Conservation (phyloP, 257 asterid genomes). For the Solanum chmielewskii region DNA sequence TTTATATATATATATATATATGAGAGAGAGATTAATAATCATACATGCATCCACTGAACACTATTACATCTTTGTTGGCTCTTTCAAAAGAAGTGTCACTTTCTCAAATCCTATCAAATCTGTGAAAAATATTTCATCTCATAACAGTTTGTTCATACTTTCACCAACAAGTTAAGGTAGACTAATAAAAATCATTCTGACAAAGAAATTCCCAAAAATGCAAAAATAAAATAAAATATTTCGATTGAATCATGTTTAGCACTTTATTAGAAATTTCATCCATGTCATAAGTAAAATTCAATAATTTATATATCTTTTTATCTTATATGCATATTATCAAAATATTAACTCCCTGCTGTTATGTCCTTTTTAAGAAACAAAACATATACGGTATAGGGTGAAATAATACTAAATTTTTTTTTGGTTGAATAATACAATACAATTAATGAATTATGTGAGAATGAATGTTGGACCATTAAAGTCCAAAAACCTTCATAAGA, state of each 20-base stretch:
- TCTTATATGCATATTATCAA: neutral
- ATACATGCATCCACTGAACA: neutral
- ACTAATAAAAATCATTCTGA: neutral
- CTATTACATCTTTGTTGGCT: neutral
- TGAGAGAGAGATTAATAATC: neutral
- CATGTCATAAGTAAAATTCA: neutral
- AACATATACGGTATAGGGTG: neutral
- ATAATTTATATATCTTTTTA: neutral
- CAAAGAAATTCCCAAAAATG: neutral
- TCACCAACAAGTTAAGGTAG: neutral
- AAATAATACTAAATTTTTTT: neutral
- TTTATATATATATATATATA: no score
- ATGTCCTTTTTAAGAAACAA: neutral
- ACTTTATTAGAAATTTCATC: neutral
- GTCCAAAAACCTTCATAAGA: neutral
- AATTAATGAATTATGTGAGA: neutral
- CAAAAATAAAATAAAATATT: neutral
- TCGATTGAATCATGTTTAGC: neutral
- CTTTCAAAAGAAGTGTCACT: neutral
- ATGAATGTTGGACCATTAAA: neutral
- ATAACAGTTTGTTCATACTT: neutral
- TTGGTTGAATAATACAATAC: neutral
- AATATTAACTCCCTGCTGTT: neutral
- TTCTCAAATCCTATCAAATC: neutral
- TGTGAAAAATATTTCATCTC: neutral